Percentiles rank a stretch among this genome's conserved stretches.
Evolutionary conservation across 257 asterid species (phyloP).

Genomic region (Salvia hispanica): DNA sequence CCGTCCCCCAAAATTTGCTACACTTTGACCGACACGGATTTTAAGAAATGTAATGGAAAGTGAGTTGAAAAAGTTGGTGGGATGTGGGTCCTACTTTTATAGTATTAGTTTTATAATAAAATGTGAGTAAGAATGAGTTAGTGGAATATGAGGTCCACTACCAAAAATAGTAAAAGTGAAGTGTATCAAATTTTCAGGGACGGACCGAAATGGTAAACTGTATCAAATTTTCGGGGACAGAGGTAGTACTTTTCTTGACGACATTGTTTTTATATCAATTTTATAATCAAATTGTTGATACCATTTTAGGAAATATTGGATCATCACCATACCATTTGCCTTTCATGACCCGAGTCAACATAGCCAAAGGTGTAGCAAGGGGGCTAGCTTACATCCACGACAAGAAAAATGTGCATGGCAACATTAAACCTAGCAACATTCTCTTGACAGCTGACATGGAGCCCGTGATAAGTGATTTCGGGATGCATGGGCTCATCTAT

Average conservation of each 20-base stretch:
- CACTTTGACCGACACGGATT: no score
- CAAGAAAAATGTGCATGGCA: slow-evolving; percentile 90
- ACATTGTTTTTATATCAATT: background rate
- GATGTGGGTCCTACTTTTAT: no score
- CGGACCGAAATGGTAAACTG: no score
- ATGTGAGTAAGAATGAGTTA: no score
- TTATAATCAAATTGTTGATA: background rate
- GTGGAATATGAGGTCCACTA: no score
- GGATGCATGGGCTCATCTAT: slow-evolving; percentile 64
- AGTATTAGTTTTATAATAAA: no score
- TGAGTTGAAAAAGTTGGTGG: no score
- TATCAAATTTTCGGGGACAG: no score
- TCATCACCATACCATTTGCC: slow-evolving; percentile 78
- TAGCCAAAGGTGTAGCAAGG: slow-evolving; percentile 83
- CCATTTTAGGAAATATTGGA: slow-evolving; percentile 62
- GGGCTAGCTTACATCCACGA: slow-evolving; percentile 84
- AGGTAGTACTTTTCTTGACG: background rate
- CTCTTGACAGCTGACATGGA: slow-evolving; percentile 81
- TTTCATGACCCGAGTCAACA: slow-evolving; percentile 58
- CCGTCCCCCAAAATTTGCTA: no score
- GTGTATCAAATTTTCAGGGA: no score
- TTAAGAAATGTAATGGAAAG: no score
- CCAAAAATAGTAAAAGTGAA: no score
- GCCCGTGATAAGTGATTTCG: slow-evolving; percentile 76
- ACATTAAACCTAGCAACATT: slow-evolving; percentile 88